A percentile compares a stretch with the other conserved stretches of the same genome.
These are phyloP conservation scores for Diaporthe citri DNA, from an alignment of 2,329 filamentous ascomycete species.

Conservation along the genomic window DNA sequence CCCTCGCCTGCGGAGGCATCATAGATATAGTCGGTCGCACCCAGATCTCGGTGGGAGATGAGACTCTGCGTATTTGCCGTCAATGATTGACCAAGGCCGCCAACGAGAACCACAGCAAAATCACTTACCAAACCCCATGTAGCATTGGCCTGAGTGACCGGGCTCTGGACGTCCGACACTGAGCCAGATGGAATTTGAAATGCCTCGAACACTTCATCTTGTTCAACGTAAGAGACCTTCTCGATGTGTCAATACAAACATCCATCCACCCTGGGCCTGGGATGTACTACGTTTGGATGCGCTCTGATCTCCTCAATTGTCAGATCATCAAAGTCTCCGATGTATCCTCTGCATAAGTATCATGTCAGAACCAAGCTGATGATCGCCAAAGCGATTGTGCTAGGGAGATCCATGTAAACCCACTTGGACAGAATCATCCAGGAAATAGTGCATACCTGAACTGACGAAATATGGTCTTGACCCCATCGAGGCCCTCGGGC, in stretches of 20 bases:
- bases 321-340: not conserved
- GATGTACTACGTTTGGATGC: not conserved
- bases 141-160: not conserved
- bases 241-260: not conserved
- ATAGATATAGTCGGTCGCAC: slow-evolving; percentile 43
- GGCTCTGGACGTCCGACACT: not conserved
- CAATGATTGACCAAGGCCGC: not conserved
- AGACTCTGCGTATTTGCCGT: not conserved
- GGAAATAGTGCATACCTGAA: not conserved
- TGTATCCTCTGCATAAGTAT: not conserved
- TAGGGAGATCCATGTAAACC: too few species aligned
- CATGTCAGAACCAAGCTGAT: not conserved
- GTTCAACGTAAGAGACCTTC: not conserved
- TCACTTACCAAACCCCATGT: slow-evolving; percentile 2
- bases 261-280: too few species aligned
- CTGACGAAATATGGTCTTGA: not conserved
- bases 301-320: not conserved
- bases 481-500: not conserved
- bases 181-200: not conserved
- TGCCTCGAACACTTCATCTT: not conserved
- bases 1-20: slow-evolving; percentile 44
- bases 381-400: not conserved
- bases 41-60: not conserved
- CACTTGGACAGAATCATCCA: not conserved
- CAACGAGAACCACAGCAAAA: not conserved